A percentile compares a stretch with the other conserved stretches of the same genome.
phyloP scores from a whole-genome alignment of 768 basidiomycete genomes.

The Glaciozyma martinii region DNA sequence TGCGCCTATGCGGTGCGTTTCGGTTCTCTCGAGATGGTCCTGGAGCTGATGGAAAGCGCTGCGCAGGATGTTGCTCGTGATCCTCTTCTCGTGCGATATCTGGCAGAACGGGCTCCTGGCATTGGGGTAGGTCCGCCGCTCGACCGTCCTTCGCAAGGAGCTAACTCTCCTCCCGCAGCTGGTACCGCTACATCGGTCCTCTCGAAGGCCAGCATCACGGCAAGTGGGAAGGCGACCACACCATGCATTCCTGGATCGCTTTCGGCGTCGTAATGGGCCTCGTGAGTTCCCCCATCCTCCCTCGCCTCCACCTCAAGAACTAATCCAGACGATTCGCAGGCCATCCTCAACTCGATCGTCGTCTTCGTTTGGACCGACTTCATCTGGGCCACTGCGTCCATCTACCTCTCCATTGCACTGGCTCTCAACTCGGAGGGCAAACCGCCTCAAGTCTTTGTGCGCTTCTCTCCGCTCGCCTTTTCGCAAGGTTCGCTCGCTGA shows the following conservation, averaged over 20 bases:
- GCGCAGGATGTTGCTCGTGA: not conserved
- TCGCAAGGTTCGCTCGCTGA: too few species aligned
- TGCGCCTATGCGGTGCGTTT: not conserved
- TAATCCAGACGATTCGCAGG: not conserved
- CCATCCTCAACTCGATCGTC: not conserved
- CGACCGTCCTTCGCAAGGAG: too few species aligned
- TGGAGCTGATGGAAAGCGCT: too few species aligned
- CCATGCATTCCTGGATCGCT: not conserved
- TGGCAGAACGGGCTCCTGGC: conserved; percentile 1
- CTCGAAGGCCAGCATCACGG: not conserved
- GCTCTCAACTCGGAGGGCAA: not conserved
- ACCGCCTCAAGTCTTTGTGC: not conserved
- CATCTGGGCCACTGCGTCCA: not conserved
- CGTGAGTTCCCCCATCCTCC: not conserved
- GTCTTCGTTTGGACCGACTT: not conserved
- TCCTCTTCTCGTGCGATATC: not conserved
- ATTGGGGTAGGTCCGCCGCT: not conserved
- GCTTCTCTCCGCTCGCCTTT: too few species aligned
- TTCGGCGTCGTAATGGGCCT: not conserved
- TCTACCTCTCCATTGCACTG: conserved; percentile 3
- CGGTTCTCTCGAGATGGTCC: too few species aligned
- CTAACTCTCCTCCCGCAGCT: not conserved
- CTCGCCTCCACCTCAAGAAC: not conserved
- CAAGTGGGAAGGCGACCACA: conserved; percentile 1
- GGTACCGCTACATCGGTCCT: not conserved